Conservation (phyloP, 2,329 filamentous ascomycete genomes). For the Penicillium glabrum region DNA sequence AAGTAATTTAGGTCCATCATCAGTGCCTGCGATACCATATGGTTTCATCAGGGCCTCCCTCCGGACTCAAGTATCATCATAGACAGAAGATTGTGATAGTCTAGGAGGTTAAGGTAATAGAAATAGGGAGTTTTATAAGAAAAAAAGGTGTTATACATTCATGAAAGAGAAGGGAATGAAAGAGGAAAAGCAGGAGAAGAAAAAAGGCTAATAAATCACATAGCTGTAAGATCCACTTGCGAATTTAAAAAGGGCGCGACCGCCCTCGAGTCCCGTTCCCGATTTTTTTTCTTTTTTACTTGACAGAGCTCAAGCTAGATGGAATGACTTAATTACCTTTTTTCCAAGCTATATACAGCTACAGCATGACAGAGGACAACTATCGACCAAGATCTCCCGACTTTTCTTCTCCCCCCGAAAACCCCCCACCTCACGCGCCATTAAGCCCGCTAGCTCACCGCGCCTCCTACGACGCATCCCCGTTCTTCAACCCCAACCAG, state of each 20-base stretch:
- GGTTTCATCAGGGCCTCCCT: slow-evolving; percentile 30
- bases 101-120: no score
- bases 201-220: slow-evolving; percentile 4
- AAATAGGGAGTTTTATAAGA: background rate
- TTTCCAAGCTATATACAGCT: slow-evolving; percentile 4
- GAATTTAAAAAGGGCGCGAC: slow-evolving; percentile 39
- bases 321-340: slow-evolving; percentile 1
- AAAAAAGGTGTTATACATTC: background rate
- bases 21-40: slow-evolving; percentile 29
- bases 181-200: slow-evolving; percentile 1
- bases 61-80: slow-evolving; percentile 34
- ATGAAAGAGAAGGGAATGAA: background rate
- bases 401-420: slow-evolving; percentile 47
- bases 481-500: slow-evolving; percentile 44
- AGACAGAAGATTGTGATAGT: background rate
- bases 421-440: slow-evolving; percentile 31
- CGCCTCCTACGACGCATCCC: slow-evolving; percentile 48
- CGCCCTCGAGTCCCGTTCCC: slow-evolving; percentile 13
- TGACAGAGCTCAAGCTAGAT: slow-evolving; percentile 19
- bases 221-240: slow-evolving; percentile 6
- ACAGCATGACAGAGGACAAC: slow-evolving; percentile 47
- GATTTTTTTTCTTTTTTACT: slow-evolving; percentile 5
- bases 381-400: slow-evolving; percentile 52
- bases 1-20: slow-evolving; percentile 56
- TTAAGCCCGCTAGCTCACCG: slow-evolving; percentile 37